These are phyloP conservation scores for Saccharomyces hybrid DNA, from an alignment of 1,139 yeast species.

Conservation along the genomic window DNA sequence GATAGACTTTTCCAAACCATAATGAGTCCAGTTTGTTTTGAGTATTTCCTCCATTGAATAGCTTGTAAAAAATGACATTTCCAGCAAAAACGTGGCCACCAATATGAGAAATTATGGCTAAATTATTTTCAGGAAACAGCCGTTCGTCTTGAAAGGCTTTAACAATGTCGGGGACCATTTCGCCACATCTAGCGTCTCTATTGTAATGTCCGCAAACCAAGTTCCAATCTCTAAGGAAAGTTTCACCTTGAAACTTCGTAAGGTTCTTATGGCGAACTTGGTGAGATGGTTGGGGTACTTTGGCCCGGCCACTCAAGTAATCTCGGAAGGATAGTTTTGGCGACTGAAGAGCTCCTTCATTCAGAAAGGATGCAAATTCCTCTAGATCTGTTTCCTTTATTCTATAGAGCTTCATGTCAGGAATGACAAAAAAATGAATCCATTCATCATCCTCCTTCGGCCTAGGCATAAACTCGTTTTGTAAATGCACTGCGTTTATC, in stretches of 20 bases:
- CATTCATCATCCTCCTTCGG: slow-evolving; percentile 3
- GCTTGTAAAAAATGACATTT: slow-evolving; percentile 18
- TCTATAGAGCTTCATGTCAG: slow-evolving; percentile 20
- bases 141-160: slow-evolving; percentile 5
- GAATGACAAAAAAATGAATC: slow-evolving; percentile 16
- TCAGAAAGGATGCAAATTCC: slow-evolving; percentile 15
- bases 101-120: slow-evolving; percentile 23
- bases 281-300: slow-evolving; percentile 4
- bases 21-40: slow-evolving; percentile 14
- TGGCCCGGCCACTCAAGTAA: slow-evolving; percentile 15
- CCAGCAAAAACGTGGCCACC: slow-evolving; percentile 30
- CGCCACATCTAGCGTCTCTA: slow-evolving; percentile 24
- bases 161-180: slow-evolving; percentile 16
- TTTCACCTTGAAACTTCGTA: slow-evolving; percentile 6
- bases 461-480: not conserved
- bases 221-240: slow-evolving; percentile 10
- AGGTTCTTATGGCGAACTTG: slow-evolving; percentile 1
- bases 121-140: slow-evolving; percentile 5
- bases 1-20: slow-evolving; percentile 23
- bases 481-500: not conserved
- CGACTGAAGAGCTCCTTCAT: slow-evolving; percentile 11
- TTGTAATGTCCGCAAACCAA: slow-evolving; percentile 25
- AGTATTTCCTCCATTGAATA: slow-evolving; percentile 2
- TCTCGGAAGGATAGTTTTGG: slow-evolving; percentile 11
- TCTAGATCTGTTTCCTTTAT: slow-evolving; percentile 9